These are phyloP conservation scores for Penicillium egyptiacum DNA, from an alignment of 495 filamentous ascomycete species.

Conservation along the genomic window DNA sequence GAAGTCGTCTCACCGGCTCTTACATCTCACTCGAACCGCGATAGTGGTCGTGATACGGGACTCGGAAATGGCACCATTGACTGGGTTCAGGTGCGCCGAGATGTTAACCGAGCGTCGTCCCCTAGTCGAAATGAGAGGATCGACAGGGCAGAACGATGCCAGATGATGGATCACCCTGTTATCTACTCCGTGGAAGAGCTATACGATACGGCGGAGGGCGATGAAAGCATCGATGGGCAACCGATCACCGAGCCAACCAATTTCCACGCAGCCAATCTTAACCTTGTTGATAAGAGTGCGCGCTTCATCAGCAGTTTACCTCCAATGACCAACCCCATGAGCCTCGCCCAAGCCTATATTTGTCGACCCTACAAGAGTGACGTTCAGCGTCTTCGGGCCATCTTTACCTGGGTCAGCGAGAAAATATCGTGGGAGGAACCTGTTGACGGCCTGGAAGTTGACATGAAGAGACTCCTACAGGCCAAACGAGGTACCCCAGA, in stretches of 20 bases:
- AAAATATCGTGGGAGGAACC: slow-evolving; percentile 97
- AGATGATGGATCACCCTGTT: slow-evolving; percentile 90
- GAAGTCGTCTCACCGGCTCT: slow-evolving; percentile 37
- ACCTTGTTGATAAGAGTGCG: slow-evolving; percentile 90
- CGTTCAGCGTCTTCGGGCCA: slow-evolving; percentile 86
- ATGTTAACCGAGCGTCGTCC: slow-evolving; percentile 93
- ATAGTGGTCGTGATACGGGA: slow-evolving; percentile 66
- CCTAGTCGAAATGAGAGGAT: slow-evolving; percentile 82
- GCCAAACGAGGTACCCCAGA: slow-evolving; percentile 82
- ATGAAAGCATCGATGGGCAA: slow-evolving; percentile 82
- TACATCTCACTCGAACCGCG: slow-evolving; percentile 37
- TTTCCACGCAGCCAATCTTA: slow-evolving; percentile 74
- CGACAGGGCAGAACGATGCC: slow-evolving; percentile 86
- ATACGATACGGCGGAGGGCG: slow-evolving; percentile 80
- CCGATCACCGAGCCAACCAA: slow-evolving; percentile 81
- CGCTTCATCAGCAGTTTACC: slow-evolving; percentile 89
- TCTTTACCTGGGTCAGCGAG: slow-evolving; percentile 96
- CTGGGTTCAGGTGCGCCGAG: slow-evolving; percentile 93
- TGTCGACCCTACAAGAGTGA: slow-evolving; percentile 95
- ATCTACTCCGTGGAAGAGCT: slow-evolving; percentile 87
- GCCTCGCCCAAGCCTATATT: slow-evolving; percentile 85
- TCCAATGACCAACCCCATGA: slow-evolving; percentile 79
- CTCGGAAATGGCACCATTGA: slow-evolving; percentile 62
- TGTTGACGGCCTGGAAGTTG: slow-evolving; percentile 71
- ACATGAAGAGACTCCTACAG: slow-evolving; percentile 79